These are phyloP conservation scores for Cichorium intybus DNA, from an alignment of 140 eudicot genomes.

Conservation along the genomic window DNA sequence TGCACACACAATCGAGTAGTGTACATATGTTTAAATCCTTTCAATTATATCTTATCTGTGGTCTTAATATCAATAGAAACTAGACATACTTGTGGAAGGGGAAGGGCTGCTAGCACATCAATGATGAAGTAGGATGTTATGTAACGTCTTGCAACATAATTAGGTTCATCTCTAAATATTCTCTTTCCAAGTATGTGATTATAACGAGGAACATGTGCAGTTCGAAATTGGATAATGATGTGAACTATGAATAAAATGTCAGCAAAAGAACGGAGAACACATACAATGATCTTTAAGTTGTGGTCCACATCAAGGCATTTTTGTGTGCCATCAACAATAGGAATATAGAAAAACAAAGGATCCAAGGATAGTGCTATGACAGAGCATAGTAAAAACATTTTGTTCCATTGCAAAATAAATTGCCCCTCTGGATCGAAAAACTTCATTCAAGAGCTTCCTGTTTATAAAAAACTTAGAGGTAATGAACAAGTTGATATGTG, in stretches of 20 bases:
- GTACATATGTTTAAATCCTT: not conserved
- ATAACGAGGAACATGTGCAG: conserved; percentile 23
- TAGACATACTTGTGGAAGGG: conserved; percentile 49
- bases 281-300: conserved; percentile 4
- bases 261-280: conserved; percentile 38
- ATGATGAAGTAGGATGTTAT: conserved; percentile 35
- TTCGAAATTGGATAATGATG: conserved; percentile 38
- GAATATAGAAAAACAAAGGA: conserved; percentile 43
- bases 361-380: conserved; percentile 35
- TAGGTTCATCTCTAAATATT: conserved; percentile 11
- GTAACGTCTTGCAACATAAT: conserved; percentile 40
- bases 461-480: not conserved
- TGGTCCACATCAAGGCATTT: conserved; percentile 22
- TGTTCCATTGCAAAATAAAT: conserved; percentile 27
- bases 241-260: conserved; percentile 39
- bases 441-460: conserved; percentile 19
- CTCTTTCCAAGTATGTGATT: conserved; percentile 9
- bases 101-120: conserved; percentile 45
- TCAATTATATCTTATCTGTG: not conserved
- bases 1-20: conserved; percentile 17
- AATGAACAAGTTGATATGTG: not conserved
- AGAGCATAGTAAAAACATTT: conserved; percentile 19
- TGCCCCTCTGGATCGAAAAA: conserved; percentile 16
- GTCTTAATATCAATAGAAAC: not conserved
- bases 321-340: conserved; percentile 22